Percentiles rank a stretch among this genome's conserved stretches.
Evolutionary conservation across 805 yeast genomes (phyloP).

Genomic region (Yarrowia phangngaensis): DNA sequence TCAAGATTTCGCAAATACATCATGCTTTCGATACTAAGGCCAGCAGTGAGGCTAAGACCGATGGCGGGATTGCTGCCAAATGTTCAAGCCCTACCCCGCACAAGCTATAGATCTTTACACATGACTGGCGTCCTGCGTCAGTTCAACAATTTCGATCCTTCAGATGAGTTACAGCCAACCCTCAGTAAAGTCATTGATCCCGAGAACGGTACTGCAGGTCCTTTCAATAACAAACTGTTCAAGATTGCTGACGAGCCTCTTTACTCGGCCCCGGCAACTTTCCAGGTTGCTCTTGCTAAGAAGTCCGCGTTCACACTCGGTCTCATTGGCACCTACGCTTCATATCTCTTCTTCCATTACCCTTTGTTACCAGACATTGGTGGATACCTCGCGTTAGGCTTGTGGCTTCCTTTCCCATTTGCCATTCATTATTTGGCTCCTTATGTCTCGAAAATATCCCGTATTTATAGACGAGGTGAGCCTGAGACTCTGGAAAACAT

Average conservation of each 20-base stretch:
- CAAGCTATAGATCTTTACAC: conserved; percentile 1
- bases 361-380: conserved; percentile 18
- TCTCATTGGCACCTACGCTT: conserved; percentile 18
- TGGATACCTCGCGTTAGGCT: conserved; percentile 2
- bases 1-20: background rate
- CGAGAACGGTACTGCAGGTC: background rate
- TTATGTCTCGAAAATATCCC: conserved; percentile 66
- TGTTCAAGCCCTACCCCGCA: background rate
- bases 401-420: conserved; percentile 19
- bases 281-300: conserved; percentile 24
- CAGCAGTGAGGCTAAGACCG: conserved; percentile 13
- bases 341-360: conserved; percentile 15
- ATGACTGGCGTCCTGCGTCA: background rate
- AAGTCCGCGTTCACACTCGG: conserved; percentile 12
- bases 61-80: background rate
- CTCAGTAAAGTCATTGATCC: conserved; percentile 11
- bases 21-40: conserved; percentile 1
- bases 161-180: conserved; percentile 12
- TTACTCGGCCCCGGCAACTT: conserved; percentile 20
- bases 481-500: conserved; percentile 65
- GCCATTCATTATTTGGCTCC: conserved; percentile 37
- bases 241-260: conserved; percentile 23
- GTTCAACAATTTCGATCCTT: conserved; percentile 26
- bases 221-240: conserved; percentile 1
- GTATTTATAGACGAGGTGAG: conserved; percentile 58